Percentiles rank a stretch among this genome's conserved stretches.
These are phyloP conservation scores for Coemansia sp. DNA, from an alignment of 192 early-diverging fungal genomes.

Conservation along the genomic window DNA sequence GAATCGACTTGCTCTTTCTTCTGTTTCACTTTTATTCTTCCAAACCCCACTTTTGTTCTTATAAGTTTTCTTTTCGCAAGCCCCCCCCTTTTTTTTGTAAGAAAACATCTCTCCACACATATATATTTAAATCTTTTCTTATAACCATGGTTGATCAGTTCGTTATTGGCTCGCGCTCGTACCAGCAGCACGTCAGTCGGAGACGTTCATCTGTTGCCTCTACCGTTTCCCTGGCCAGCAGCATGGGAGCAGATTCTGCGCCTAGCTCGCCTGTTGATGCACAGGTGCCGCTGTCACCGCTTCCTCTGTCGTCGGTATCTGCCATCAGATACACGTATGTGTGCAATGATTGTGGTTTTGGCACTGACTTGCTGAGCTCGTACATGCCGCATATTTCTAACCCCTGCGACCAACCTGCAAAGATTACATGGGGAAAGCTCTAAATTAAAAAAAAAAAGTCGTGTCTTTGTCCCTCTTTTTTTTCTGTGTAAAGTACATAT, in stretches of 20 bases:
- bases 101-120: background rate
- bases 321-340: conserved; percentile 40
- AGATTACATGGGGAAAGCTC: conserved; percentile 34
- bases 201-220: conserved; percentile 39
- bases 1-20: no score
- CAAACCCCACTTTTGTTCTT: no score
- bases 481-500: conserved; percentile 3
- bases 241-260: conserved; percentile 1
- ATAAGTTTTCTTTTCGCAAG: no score
- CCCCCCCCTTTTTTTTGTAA: no score
- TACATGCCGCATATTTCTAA: conserved; percentile 51
- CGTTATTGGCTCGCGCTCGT: conserved; percentile 26
- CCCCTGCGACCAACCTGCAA: conserved; percentile 39
- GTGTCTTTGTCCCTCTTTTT: background rate
- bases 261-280: conserved; percentile 23
- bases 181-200: conserved; percentile 43
- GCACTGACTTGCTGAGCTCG: conserved; percentile 43
- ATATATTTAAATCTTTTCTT: background rate
- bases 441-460: conserved; percentile 2
- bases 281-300: background rate
- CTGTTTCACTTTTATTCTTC: no score
- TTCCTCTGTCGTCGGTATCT: conserved; percentile 3
- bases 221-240: background rate
- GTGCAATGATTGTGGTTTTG: conserved; percentile 49
- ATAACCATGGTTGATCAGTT: conserved; percentile 16